A percentile compares a stretch with the other conserved stretches of the same genome.
These are phyloP conservation scores for Phytophthora nicotianae DNA, from an alignment of 352 stramenopile genomes.

Conservation along the genomic window DNA sequence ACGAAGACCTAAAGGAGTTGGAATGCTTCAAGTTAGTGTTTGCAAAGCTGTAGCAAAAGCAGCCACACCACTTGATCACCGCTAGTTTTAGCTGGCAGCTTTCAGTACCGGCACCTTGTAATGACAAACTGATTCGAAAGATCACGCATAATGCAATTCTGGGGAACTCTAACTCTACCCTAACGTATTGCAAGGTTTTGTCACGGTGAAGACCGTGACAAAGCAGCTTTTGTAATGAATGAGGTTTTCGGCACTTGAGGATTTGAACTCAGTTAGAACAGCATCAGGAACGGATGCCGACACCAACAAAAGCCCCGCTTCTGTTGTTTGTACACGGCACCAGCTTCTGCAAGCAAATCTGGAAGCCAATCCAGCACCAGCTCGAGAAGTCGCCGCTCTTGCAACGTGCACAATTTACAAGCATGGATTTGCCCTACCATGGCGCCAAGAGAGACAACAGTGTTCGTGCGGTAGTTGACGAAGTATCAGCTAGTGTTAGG, in stretches of 20 bases:
- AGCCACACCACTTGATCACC: not conserved
- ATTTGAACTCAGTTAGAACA: too few species aligned
- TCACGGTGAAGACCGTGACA: not conserved
- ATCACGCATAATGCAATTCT: too few species aligned
- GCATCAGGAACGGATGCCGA: too few species aligned
- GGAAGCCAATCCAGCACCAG: not conserved
- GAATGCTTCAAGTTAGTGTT: constrained; percentile 4
- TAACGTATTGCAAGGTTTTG: too few species aligned
- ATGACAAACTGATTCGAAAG: not conserved
- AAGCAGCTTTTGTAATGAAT: not conserved
- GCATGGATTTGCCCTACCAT: constrained; percentile 49
- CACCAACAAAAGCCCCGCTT: not conserved
- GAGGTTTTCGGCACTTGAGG: too few species aligned
- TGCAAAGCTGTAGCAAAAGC: not conserved
- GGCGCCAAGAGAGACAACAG: constrained; percentile 43
- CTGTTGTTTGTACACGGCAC: not conserved
- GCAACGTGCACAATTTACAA: constrained; percentile 4
- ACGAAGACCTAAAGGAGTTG: constrained; percentile 2
- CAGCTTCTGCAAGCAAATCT: not conserved
- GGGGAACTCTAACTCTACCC: too few species aligned
- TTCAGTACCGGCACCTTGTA: not conserved
- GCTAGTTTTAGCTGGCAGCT: too few species aligned
- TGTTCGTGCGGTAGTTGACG: not conserved
- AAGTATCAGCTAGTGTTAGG: not conserved
- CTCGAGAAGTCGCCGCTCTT: not conserved